These are phyloP conservation scores for Echites panduratus DNA, from an alignment of 257 asterid species.

Conservation along the genomic window DNA sequence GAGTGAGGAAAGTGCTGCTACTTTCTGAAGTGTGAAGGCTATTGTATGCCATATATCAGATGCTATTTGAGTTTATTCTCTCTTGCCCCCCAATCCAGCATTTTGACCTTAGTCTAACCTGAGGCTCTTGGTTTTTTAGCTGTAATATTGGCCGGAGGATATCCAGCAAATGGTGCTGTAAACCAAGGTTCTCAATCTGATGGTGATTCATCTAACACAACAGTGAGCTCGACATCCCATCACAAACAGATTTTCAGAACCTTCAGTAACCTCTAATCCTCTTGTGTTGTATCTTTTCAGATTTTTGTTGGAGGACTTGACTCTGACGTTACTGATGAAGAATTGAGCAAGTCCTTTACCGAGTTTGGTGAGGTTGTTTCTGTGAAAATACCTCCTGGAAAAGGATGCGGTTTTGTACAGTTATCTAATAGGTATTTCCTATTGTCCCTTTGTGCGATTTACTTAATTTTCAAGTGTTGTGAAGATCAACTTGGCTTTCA, in stretches of 20 bases:
- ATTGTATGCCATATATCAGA: not conserved
- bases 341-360: slow-evolving; percentile 62
- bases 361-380: slow-evolving; percentile 84
- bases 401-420: slow-evolving; percentile 98
- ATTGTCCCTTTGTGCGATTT: not conserved
- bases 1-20: not conserved
- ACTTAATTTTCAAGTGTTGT: not conserved
- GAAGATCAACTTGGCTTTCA: not conserved
- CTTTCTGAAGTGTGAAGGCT: not conserved
- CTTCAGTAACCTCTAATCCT: slow-evolving; percentile 4
- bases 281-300: slow-evolving; percentile 17
- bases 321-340: slow-evolving; percentile 86
- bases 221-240: slow-evolving; percentile 56
- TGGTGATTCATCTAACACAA: slow-evolving; percentile 70
- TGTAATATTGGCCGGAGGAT: slow-evolving; percentile 78
- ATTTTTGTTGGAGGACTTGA: slow-evolving; percentile 67
- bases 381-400: slow-evolving; percentile 89
- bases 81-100: not conserved
- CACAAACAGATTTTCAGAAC: slow-evolving; percentile 8
- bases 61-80: not conserved
- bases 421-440: slow-evolving; percentile 54
- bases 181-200: slow-evolving; percentile 59
- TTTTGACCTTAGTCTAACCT: slow-evolving; percentile 8
- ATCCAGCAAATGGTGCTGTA: slow-evolving; percentile 52
- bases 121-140: slow-evolving; percentile 37